phyloP scores from a whole-genome alignment of 257 asterid species.

The Capsicum chinense region DNA sequence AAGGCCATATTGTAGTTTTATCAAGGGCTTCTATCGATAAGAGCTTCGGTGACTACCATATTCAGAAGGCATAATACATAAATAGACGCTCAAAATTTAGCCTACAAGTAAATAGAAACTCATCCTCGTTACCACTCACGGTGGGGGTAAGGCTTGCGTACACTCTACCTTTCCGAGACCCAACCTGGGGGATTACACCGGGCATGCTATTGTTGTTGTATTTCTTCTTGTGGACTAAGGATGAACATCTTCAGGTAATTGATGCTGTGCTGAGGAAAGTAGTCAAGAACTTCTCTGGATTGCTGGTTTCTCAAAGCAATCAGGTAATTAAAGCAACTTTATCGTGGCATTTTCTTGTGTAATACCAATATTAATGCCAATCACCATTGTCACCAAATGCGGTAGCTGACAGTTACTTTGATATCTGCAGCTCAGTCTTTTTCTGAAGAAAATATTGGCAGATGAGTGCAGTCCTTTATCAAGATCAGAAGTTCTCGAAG shows the following conservation, averaged over 20 bases:
- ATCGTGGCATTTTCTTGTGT: background rate
- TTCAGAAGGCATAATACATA: too few species aligned
- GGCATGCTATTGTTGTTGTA: background rate
- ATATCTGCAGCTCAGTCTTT: slow-evolving; percentile 64
- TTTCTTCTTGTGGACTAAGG: background rate
- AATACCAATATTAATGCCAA: background rate
- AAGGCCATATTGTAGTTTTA: too few species aligned
- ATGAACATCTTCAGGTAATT: slow-evolving; percentile 54
- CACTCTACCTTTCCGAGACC: too few species aligned
- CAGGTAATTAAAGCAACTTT: slow-evolving; percentile 53
- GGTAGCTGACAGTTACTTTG: slow-evolving; percentile 30
- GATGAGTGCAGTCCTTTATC: slow-evolving; percentile 54
- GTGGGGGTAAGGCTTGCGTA: too few species aligned
- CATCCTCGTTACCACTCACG: too few species aligned
- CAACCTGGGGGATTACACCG: too few species aligned
- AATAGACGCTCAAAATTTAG: too few species aligned
- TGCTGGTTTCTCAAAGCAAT: slow-evolving; percentile 69
- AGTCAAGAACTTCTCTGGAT: slow-evolving; percentile 73
- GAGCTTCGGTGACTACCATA: too few species aligned
- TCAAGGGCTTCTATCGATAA: too few species aligned
- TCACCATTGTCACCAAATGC: background rate
- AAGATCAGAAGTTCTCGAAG: slow-evolving; percentile 60
- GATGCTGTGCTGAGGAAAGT: slow-evolving; percentile 73
- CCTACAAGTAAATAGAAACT: too few species aligned
- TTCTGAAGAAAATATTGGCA: slow-evolving; percentile 61